Evolutionary conservation across 2,329 filamentous ascomycete species (phyloP).

Genomic region (Diaporthe longicolla): DNA sequence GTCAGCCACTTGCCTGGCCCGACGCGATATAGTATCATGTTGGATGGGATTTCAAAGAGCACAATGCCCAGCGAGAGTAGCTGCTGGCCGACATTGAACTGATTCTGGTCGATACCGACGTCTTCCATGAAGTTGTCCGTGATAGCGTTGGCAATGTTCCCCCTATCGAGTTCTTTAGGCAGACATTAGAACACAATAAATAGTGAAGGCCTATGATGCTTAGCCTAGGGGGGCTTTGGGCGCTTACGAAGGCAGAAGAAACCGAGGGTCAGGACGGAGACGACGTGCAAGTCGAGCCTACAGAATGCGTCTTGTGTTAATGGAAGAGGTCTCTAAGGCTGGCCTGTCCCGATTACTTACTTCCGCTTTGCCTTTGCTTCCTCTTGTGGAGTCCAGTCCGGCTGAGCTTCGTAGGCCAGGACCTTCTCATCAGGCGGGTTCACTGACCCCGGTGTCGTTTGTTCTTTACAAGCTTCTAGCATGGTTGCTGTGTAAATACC

Average conservation of each 20-base stretch:
- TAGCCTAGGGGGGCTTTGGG: no score
- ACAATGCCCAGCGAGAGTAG: slow-evolving; percentile 65
- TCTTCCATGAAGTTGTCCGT: slow-evolving; percentile 65
- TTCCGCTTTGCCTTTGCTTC: slow-evolving; percentile 20
- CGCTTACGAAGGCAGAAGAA: slow-evolving; percentile 16
- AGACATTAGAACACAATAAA: not conserved
- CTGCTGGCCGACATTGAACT: slow-evolving; percentile 66
- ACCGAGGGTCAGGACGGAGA: slow-evolving; percentile 16
- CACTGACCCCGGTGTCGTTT: not conserved
- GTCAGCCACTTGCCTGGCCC: slow-evolving; percentile 53
- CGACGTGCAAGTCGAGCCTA: slow-evolving; percentile 11
- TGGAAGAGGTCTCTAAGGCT: not conserved
- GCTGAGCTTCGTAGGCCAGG: slow-evolving; percentile 3
- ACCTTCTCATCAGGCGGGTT: slow-evolving; percentile 7
- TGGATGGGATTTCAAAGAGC: slow-evolving; percentile 56
- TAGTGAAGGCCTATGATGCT: not conserved
- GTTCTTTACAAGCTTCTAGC: not conserved
- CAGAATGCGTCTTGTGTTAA: not conserved
- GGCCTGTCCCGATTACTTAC: not conserved
- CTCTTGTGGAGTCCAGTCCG: slow-evolving; percentile 21
- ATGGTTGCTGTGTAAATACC: not conserved
- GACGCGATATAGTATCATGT: slow-evolving; percentile 48
- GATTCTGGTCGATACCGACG: slow-evolving; percentile 62
- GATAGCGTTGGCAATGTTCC: slow-evolving; percentile 60
- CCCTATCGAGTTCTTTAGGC: slow-evolving; percentile 36